Conservation (phyloP, 176 grass and related monocot genomes). For the Canna indica region DNA sequence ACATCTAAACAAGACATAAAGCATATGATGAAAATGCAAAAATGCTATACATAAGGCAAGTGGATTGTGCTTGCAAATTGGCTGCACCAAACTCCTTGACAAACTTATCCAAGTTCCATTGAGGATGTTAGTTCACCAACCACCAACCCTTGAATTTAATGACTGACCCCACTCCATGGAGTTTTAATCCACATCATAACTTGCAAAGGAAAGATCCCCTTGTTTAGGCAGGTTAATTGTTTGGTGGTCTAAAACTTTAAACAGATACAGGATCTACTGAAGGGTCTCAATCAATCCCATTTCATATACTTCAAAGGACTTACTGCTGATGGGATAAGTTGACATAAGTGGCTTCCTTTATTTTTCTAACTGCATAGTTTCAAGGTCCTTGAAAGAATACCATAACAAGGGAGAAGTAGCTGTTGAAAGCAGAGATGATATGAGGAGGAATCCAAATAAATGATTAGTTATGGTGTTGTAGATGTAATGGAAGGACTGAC, state of each 20-base stretch:
- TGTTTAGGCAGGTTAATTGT: conserved; percentile 2
- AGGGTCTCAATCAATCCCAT: background rate
- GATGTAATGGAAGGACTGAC: background rate
- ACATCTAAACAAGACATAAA: background rate
- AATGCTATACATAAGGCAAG: background rate
- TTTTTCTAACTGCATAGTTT: background rate
- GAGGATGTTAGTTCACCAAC: background rate
- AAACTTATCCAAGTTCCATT: background rate
- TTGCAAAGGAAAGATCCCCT: background rate
- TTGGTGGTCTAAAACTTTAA: background rate
- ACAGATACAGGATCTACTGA: background rate
- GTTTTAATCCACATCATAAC: background rate
- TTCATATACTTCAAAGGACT: background rate
- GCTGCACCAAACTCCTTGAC: background rate
- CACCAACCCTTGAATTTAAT: no score
- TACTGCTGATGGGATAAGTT: background rate
- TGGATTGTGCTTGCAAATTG: background rate
- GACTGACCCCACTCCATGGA: no score
- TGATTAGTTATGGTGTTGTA: background rate
- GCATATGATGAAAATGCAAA: background rate
- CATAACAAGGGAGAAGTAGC: background rate
- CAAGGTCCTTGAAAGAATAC: background rate
- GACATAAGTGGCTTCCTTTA: background rate
- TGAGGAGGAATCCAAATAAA: background rate
- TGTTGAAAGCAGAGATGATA: background rate